Evolutionary conservation across 1,284 basidiomycete species (phyloP), one percentile per base, ranked within the genome.

Genomic region (Trichosporon faecale): DNA sequence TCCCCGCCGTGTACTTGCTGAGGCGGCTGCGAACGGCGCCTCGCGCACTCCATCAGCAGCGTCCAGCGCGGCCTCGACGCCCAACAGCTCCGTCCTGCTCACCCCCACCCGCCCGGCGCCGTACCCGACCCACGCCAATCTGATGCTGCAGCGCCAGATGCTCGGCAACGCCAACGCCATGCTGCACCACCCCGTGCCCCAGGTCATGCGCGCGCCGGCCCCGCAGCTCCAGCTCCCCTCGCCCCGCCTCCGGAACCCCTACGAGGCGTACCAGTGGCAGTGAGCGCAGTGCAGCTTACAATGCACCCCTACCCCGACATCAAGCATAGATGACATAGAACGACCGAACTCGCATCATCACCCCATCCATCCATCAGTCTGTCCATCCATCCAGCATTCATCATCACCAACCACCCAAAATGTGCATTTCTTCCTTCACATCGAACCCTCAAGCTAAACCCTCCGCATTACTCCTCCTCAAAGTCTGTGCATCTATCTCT

Each of bases 1-100:
- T 35, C 69, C 57, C 11, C 57, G 57, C 27, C 66, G 69, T 11
- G 29, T 55, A 6, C 35, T 68, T 31, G 67, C 67, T 7, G 63
- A 69, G 12, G 52, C 63, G 18, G 49, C 60, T 33, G 63, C 66
- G 4, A 65, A 65, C 67, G 64, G 63, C 21, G 6, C 31, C 1
- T 35, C 66, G 16, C 55, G 37, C n/a, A 55, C 67, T 18, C 3
- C 60, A 16, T 66, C 65, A 9, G 65, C 65, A 18, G 37, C 63
- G 33, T 67, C 67, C 12, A 52, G 60, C 23, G 35, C 65, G 8
- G 63, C 40, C 29, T 31, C 64, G 12, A 33, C 61, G 35, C 65
- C 64, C 18, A 61, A 31, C 57, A 61, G 57, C 57, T 31, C 14
- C 16, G 29, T 31, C 18, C 27, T 61, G 11, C 57, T 9, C 57